Evolutionary conservation across 257 asterid species (phyloP).

Genomic region (Salvia miltiorrhiza): DNA sequence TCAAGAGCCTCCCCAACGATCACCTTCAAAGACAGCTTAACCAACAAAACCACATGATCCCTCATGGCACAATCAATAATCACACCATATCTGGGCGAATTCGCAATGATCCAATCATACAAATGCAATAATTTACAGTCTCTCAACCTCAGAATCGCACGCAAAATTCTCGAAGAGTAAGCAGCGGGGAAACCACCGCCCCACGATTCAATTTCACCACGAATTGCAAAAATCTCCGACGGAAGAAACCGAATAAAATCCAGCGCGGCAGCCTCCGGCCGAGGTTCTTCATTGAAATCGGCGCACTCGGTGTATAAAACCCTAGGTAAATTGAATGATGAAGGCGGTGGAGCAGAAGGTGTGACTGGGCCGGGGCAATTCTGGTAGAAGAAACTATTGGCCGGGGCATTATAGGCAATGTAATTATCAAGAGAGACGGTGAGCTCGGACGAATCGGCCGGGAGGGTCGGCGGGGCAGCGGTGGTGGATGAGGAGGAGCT

Average conservation of each 20-base stretch:
- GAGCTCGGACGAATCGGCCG: constrained; percentile 34
- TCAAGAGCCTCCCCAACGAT: constrained; percentile 52
- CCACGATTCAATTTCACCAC: constrained; percentile 61
- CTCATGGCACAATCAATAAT: constrained; percentile 63
- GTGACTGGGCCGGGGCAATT: constrained; percentile 76
- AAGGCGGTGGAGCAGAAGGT: constrained; percentile 34
- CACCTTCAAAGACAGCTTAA: constrained; percentile 64
- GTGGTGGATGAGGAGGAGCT: constrained; percentile 26
- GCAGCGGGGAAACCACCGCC: constrained; percentile 41
- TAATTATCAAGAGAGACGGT: constrained; percentile 50
- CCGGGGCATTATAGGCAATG: constrained; percentile 20
- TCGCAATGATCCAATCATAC: constrained; percentile 50
- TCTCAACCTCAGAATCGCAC: constrained; percentile 39
- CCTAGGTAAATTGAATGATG: constrained; percentile 46
- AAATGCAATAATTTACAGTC: constrained; percentile 35
- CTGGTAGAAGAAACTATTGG: constrained; percentile 47
- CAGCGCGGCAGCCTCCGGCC: background rate
- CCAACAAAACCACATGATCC: constrained; percentile 60
- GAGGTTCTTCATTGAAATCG: constrained; percentile 18
- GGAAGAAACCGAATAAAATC: constrained; percentile 49
- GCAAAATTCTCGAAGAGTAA: constrained; percentile 53
- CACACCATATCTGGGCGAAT: constrained; percentile 55
- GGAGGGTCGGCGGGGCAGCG: background rate
- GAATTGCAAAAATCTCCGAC: constrained; percentile 72
- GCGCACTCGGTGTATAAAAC: constrained; percentile 46